These are phyloP conservation scores for Xylariales sp. DNA, from an alignment of 2,329 filamentous ascomycete genomes.

Conservation along the genomic window DNA sequence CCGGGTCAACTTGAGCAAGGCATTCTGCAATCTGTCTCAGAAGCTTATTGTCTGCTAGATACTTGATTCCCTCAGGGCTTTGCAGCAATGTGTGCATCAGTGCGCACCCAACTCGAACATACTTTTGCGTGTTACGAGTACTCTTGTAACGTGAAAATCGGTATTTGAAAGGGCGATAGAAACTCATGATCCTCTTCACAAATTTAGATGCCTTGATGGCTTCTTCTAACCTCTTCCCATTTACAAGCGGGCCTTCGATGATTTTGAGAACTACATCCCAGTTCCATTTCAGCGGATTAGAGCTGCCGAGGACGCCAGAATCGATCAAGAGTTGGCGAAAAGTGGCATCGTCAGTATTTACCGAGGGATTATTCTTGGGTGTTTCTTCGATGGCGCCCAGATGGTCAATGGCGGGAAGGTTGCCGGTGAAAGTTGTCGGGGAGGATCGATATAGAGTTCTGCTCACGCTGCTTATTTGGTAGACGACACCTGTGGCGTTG, in stretches of 20 bases:
- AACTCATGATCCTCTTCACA: constrained; percentile 88
- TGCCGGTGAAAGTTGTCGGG: constrained; percentile 37
- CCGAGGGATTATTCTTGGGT: constrained; percentile 43
- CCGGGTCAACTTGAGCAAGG: constrained; percentile 87
- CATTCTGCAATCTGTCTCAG: constrained; percentile 93
- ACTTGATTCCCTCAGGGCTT: constrained; percentile 77
- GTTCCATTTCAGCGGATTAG: constrained; percentile 94
- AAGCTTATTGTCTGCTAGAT: constrained; percentile 87
- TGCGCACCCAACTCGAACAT: constrained; percentile 84
- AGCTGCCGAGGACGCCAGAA: constrained; percentile 80
- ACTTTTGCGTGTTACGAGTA: constrained; percentile 89
- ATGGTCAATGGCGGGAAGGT: constrained; percentile 40
- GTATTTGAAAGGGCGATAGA: constrained; percentile 95
- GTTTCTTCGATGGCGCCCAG: constrained; percentile 52
- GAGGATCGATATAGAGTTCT: constrained; percentile 82
- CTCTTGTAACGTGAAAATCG: constrained; percentile 88
- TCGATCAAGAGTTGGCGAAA: constrained; percentile 67
- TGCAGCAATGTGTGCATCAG: constrained; percentile 83
- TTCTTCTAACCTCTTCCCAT: constrained; percentile 87
- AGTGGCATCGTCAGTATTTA: constrained; percentile 56
- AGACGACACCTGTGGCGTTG: constrained; percentile 83
- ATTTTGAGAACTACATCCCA: constrained; percentile 91
- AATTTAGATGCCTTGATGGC: constrained; percentile 95
- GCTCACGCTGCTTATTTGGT: constrained; percentile 97
- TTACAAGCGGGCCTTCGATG: constrained; percentile 88